Conservation (phyloP, 352 stramenopile species). For the Saprolegnia diclina region DNA sequence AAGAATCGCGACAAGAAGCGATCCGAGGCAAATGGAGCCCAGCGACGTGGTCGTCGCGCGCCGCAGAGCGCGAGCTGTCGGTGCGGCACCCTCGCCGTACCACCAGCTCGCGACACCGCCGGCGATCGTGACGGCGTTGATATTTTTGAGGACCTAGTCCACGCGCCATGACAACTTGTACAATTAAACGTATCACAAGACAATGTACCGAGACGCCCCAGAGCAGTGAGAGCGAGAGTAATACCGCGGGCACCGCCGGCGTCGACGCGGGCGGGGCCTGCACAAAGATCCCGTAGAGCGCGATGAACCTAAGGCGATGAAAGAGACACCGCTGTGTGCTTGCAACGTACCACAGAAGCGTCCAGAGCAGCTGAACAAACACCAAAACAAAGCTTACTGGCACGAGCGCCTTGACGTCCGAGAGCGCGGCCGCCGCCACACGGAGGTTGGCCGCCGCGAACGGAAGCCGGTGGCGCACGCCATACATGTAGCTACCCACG, state of each 20-base stretch:
- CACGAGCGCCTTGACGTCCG: constrained; percentile 64
- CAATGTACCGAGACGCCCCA: constrained; percentile 61
- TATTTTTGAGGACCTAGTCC: constrained; percentile 40
- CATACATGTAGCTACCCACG: background rate
- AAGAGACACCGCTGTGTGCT: constrained; percentile 17
- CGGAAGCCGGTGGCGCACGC: constrained; percentile 32
- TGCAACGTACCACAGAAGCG: constrained; percentile 60
- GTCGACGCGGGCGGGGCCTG: background rate
- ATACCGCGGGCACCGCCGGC: background rate
- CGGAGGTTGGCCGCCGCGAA: constrained; percentile 83
- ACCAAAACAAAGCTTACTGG: constrained; percentile 57
- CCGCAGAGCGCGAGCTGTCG: constrained; percentile 37
- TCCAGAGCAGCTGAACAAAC: constrained; percentile 64
- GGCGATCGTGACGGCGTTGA: constrained; percentile 73
- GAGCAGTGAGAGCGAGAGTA: constrained; percentile 73
- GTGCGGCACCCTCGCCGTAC: constrained; percentile 33
- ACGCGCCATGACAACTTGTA: background rate
- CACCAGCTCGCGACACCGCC: constrained; percentile 84
- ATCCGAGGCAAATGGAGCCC: constrained; percentile 82
- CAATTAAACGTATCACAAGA: background rate
- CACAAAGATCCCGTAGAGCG: background rate
- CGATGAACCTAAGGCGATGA: background rate
- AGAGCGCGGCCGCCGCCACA: constrained; percentile 62
- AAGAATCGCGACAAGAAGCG: constrained; percentile 65
- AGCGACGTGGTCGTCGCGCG: constrained; percentile 76